Evolutionary conservation across 257 asterid species (phyloP).

Genomic region (Solanum dulcamara): DNA sequence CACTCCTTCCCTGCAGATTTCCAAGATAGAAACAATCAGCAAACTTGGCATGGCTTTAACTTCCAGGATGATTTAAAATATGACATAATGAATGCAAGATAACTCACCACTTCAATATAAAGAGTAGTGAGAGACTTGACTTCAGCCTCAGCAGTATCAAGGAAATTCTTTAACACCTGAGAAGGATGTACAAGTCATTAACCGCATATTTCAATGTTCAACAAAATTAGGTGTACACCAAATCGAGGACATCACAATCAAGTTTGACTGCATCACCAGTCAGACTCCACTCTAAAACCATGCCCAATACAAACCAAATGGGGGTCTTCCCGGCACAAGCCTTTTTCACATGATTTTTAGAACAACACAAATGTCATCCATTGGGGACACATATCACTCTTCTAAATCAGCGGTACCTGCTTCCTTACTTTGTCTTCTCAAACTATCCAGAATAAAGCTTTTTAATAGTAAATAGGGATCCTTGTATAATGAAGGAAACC

Average conservation of each 20-base stretch:
- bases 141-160: constrained; percentile 83
- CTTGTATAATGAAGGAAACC: neutral
- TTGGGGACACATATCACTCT: neutral
- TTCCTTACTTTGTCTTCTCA: neutral
- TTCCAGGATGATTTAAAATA: neutral
- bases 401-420: neutral
- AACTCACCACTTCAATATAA: constrained; percentile 91
- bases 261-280: neutral
- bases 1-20: constrained; percentile 80
- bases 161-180: constrained; percentile 83
- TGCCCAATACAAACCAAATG: neutral
- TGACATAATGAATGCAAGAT: neutral
- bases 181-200: constrained; percentile 10
- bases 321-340: neutral
- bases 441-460: neutral
- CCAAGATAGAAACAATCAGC: neutral
- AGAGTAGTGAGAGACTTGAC: constrained; percentile 85
- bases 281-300: neutral
- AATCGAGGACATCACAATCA: neutral
- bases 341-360: neutral
- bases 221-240: neutral
- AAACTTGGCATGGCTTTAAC: neutral
- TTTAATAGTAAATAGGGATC: neutral
- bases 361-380: neutral
- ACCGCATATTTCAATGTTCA: neutral